Percentiles rank a stretch among this genome's conserved stretches.
phyloP scores from a whole-genome alignment of 169 alveolate genomes.

The Plasmodium gallinaceum region DNA sequence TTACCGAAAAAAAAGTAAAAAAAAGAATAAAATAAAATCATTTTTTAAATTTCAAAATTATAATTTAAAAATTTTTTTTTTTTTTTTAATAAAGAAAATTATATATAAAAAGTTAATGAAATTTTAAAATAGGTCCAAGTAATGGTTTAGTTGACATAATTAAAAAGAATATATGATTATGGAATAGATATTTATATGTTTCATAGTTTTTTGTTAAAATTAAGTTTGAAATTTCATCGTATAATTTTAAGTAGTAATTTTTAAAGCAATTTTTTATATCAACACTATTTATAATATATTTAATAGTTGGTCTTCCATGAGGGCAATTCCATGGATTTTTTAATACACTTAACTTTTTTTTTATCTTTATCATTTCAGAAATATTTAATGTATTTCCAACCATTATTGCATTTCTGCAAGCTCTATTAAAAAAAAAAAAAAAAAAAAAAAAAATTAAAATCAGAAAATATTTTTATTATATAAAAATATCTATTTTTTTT shows the following conservation, averaged over 20 bases:
- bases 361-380: constrained; percentile 91
- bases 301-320: constrained; percentile 99
- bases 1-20: neutral
- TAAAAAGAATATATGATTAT: constrained; percentile 59
- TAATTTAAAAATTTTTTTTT: neutral
- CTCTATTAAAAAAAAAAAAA: constrained; percentile 84
- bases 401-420: constrained; percentile 97
- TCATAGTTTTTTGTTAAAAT: constrained; percentile 39
- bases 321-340: constrained; percentile 99
- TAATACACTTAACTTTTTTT: constrained; percentile 89
- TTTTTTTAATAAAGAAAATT: neutral
- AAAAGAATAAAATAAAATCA: neutral
- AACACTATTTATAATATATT: constrained; percentile 75
- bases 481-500: neutral
- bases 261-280: constrained; percentile 48
- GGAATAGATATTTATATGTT: constrained; percentile 48
- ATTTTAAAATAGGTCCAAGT: constrained; percentile 54
- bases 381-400: constrained; percentile 94
- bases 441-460: constrained; percentile 74
- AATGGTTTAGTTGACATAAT: constrained; percentile 67
- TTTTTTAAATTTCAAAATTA: neutral
- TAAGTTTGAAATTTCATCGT: constrained; percentile 64
- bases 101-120: constrained; percentile 10
- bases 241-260: constrained; percentile 57
- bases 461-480: constrained; percentile 6